Base-by-base conservation (phyloP, 805 yeast species). In the Candida sanyiensis region DNA sequence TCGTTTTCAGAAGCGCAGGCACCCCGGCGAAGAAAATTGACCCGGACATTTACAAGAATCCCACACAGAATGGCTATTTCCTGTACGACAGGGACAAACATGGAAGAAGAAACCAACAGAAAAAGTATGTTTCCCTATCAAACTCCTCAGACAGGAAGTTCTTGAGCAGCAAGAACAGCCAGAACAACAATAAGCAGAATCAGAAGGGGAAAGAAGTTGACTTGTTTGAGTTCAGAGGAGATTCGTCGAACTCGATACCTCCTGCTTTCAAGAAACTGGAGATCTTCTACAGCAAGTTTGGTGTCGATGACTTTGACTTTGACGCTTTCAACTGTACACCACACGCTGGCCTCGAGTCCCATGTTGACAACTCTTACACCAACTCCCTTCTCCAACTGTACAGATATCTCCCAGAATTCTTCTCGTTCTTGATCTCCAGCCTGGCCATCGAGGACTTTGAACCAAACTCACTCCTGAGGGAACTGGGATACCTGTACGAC, bases 291-390 rank as follows among this genome's bases (percentile, higher is more conserved):
- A 83, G 94, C 40, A 80, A 76, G 51, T 90, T 87, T 59, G 98
- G 98, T 20, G 88, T 93, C 22, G 87, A 83, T 49, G 96, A 88
- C 58, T 93, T 93, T 62, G 96, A 90, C 62, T 90, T 93, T 57
- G 80, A 75, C 38, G 82, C 79, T 51, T 90, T 83, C 65, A 90
- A 90, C 56, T 68, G 69, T 28, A 83, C 97, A 0, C 45, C 54
- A 2, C 80, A 67, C 39, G 76, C 97, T 2, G 97, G 97, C 0
- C 66, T 90, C n/a, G 97, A 93, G 58, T 81, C 88, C 8, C 93
- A 88, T 53, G 71, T 83, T 9, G 85, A 82, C 37, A 85, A 84
- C 50, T 73, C 93, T 0, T 80, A 78, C 52, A 75, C 83, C 43
- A 93, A 93, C 57, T 69, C 95, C 0, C 59, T 88, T 20, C 48